A percentile compares a stretch with the other conserved stretches of the same genome.
These are phyloP conservation scores for Fusarium oligoseptatum DNA, from an alignment of 2,329 filamentous ascomycete species.

Conservation along the genomic window DNA sequence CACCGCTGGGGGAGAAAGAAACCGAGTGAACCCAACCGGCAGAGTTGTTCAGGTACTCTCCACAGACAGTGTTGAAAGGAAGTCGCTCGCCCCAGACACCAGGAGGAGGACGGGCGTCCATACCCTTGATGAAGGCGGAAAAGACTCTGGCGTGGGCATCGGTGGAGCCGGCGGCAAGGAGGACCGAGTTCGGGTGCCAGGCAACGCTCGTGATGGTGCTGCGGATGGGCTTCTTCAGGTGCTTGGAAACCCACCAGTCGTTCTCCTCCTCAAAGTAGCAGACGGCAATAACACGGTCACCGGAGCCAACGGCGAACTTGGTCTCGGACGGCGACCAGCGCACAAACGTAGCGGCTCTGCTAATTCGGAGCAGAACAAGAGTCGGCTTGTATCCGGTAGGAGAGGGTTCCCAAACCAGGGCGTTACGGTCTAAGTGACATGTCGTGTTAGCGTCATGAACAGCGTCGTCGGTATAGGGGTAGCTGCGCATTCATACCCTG, in stretches of 20 bases:
- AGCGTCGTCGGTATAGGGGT: slow-evolving; percentile 1
- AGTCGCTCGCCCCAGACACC: slow-evolving; percentile 94
- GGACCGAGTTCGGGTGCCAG: slow-evolving; percentile 98
- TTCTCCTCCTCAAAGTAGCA: slow-evolving; percentile 99
- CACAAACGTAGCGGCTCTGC: slow-evolving; percentile 94
- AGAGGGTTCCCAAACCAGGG: slow-evolving; percentile 97
- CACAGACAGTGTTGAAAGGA: slow-evolving; percentile 98
- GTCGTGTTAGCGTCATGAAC: slow-evolving; percentile 16
- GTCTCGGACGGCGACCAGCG: slow-evolving; percentile 97
- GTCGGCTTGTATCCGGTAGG: slow-evolving; percentile 95
- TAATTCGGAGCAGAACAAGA: slow-evolving; percentile 95
- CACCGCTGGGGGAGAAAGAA: slow-evolving; percentile 90
- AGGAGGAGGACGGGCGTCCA: slow-evolving; percentile 87
- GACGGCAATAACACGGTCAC: slow-evolving; percentile 93
- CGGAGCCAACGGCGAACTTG: slow-evolving; percentile 97
- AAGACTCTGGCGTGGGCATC: slow-evolving; percentile 97
- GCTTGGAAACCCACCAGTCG: slow-evolving; percentile 99
- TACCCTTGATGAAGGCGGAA: slow-evolving; percentile 95
- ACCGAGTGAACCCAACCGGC: slow-evolving; percentile 97
- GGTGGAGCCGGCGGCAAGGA: slow-evolving; percentile 94
- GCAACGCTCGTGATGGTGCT: slow-evolving; percentile 95
- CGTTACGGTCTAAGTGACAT: slow-evolving; percentile 82
- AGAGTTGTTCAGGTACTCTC: slow-evolving; percentile 95
- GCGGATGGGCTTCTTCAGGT: slow-evolving; percentile 98
- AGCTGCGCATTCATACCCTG: slow-evolving; percentile 72